Conservation (phyloP, 2,329 filamentous ascomycete species). For the Penicillium sp. region DNA sequence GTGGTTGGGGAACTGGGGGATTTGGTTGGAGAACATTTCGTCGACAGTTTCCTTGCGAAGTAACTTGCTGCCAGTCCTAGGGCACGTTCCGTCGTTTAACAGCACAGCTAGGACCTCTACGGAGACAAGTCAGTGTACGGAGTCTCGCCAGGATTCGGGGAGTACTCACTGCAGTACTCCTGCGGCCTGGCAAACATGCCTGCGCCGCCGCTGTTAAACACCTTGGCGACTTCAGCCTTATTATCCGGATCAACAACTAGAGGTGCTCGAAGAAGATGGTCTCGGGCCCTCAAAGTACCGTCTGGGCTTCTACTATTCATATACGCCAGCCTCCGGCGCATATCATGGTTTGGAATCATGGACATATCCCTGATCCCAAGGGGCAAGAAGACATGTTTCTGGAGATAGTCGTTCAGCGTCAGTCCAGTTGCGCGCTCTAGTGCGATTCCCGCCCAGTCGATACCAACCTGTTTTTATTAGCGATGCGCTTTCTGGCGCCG, state of each 20-base stretch:
- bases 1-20: slow-evolving; percentile 56
- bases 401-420: slow-evolving; percentile 51
- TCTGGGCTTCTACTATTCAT: slow-evolving; percentile 56
- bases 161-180: slow-evolving; percentile 56
- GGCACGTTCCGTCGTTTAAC: slow-evolving; percentile 63
- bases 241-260: slow-evolving; percentile 42
- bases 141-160: not conserved
- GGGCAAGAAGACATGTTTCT: slow-evolving; percentile 49
- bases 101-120: slow-evolving; percentile 60
- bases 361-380: slow-evolving; percentile 51
- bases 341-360: slow-evolving; percentile 57
- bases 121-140: not conserved
- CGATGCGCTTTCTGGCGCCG: not conserved
- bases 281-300: slow-evolving; percentile 42
- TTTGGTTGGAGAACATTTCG: slow-evolving; percentile 65
- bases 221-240: slow-evolving; percentile 42
- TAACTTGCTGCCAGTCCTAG: slow-evolving; percentile 55
- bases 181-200: slow-evolving; percentile 60
- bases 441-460: slow-evolving; percentile 56
- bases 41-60: slow-evolving; percentile 59
- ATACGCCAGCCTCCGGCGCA: slow-evolving; percentile 55
- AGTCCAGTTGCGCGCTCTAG: slow-evolving; percentile 48
- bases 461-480: slow-evolving; percentile 39
- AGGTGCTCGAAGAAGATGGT: slow-evolving; percentile 53
- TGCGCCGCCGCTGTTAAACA: slow-evolving; percentile 62